Percentiles rank a stretch among this genome's conserved stretches.
Evolutionary conservation across 1,284 basidiomycete genomes (phyloP).

Genomic region (Austroboletus novae-zelandiae): DNA sequence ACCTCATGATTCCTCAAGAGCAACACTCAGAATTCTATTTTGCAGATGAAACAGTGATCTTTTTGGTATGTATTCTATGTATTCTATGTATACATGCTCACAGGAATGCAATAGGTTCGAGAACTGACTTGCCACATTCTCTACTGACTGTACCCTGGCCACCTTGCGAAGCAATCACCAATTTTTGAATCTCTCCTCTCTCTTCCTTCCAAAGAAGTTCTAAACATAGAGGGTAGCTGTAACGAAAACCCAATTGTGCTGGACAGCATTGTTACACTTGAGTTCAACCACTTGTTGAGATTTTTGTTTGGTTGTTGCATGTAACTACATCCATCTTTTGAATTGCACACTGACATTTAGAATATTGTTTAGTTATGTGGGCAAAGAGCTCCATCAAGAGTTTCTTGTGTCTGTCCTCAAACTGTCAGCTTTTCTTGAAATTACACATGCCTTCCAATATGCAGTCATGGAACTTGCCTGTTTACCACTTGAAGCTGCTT

Average conservation of each 20-base stretch:
- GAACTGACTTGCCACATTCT: background rate
- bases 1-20: too few species aligned
- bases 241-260: slow-evolving; percentile 11
- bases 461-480: slow-evolving; percentile 1
- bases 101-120: background rate
- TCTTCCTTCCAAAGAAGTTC: too few species aligned
- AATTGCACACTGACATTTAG: too few species aligned
- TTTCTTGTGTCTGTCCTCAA: slow-evolving; percentile 2
- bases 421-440: too few species aligned
- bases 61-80: background rate
- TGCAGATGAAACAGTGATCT: background rate
- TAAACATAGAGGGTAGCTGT: background rate
- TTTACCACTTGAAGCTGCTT: background rate
- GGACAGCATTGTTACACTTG: background rate
- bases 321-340: too few species aligned
- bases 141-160: too few species aligned
- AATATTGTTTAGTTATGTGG: background rate
- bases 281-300: slow-evolving; percentile 8
- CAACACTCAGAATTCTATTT: background rate
- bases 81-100: background rate
- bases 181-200: too few species aligned
- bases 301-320: too few species aligned
- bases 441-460: slow-evolving; percentile 1
- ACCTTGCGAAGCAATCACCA: too few species aligned
- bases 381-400: background rate